Conservation (phyloP, 306 rosid genomes). For the Dalbergia oliveri region DNA sequence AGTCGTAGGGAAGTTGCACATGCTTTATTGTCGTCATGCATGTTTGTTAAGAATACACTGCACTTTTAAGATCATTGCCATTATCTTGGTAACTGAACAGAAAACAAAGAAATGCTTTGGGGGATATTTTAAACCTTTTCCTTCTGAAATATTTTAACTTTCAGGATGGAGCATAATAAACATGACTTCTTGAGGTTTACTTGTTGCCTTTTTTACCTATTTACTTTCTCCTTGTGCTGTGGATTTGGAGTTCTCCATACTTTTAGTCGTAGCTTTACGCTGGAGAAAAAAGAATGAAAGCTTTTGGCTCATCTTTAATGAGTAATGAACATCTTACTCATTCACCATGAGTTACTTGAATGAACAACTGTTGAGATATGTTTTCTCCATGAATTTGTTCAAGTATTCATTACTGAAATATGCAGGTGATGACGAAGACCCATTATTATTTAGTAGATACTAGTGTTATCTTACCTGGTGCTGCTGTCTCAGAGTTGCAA, state of each 20-base stretch:
- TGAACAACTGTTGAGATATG: conserved; percentile 28
- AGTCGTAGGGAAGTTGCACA: conserved; percentile 22
- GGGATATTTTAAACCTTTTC: conserved; percentile 9
- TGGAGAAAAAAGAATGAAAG: conserved; percentile 30
- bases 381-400: neutral
- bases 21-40: conserved; percentile 23
- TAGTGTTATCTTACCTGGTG: conserved; percentile 77
- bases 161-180: conserved; percentile 33
- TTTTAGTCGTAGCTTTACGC: conserved; percentile 8
- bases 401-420: conserved; percentile 41
- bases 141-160: conserved; percentile 40
- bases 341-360: conserved; percentile 29
- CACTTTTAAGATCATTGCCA: conserved; percentile 25
- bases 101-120: conserved; percentile 22
- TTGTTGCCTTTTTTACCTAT: neutral
- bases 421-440: conserved; percentile 95
- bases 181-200: conserved; percentile 28
- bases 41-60: conserved; percentile 1
- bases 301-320: conserved; percentile 24
- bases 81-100: conserved; percentile 14
- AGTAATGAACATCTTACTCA: conserved; percentile 16
- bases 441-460: conserved; percentile 94
- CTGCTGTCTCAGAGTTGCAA: conserved; percentile 93
- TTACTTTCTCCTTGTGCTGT: conserved; percentile 11
- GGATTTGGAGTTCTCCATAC: conserved; percentile 25